Evolutionary conservation across 352 stramenopile genomes (phyloP), one percentile per base, ranked within the genome.

Genomic region (Halophytophthora polymorphica): DNA sequence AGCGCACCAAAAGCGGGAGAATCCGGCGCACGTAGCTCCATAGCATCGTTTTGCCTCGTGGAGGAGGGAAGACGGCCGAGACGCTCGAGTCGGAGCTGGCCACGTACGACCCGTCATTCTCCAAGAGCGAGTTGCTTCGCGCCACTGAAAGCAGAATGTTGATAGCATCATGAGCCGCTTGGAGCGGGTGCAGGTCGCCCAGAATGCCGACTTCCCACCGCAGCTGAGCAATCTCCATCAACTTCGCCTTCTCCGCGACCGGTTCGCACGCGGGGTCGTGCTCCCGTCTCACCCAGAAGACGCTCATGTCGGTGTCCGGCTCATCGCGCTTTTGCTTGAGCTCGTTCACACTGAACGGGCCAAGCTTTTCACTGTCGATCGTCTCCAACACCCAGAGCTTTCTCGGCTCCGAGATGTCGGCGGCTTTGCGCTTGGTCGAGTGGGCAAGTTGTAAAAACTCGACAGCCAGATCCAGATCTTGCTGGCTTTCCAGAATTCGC

Each of bases 191-290:
- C 2, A 91, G 45, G 10, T 41, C 47, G 6, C 79, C 74, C 12
- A 72, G 60, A 48, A 93, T 78, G 0, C 58, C 74, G 10, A 92
- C 49, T 60, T 95, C 77, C 84, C 84, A 95, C 5, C 83, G 79
- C 14, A 95, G 59, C 52, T 95, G 84, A 21, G 73, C 52, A 7
- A 83, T 83, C n/a, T 88, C 67, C 57, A 87, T 73, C 35, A 90
- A 29, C 18, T 61, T 77, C 17, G 18, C 52, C n/a, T 69, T 72
- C 14, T 38, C 41, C 10, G 51, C 35, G 1, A 55, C 41, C 3
- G 66, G 34, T 44, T 80, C 52, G 13, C 68, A 76, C 3, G 72
- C 52, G 23, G 55, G 53, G 28, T 83, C 74, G 23, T 70, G 55
- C 33, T 61, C 49, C 2, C 71, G 56, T 51, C 45, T 62, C 8